These are phyloP conservation scores for Acidiella bohemica DNA, from an alignment of 495 filamentous ascomycete genomes.

Conservation along the genomic window DNA sequence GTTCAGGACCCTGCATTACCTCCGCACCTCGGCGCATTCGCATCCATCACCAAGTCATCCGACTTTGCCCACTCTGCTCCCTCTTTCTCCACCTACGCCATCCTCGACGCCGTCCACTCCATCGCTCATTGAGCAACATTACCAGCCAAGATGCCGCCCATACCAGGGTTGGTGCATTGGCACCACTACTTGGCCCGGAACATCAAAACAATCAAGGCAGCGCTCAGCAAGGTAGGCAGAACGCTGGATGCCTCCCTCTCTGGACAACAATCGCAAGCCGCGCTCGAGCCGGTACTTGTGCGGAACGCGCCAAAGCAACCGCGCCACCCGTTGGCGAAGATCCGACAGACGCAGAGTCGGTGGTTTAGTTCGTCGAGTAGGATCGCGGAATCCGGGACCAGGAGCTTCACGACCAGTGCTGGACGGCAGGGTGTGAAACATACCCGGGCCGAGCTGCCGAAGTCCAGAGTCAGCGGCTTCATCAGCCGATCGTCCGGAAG, in stretches of 20 bases:
- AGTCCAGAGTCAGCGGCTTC: constrained; percentile 50
- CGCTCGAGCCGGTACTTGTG: constrained; percentile 41
- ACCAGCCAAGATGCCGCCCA: constrained; percentile 16
- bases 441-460: constrained; percentile 48
- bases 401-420: constrained; percentile 49
- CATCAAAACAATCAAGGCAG: constrained; percentile 5
- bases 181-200: constrained; percentile 11
- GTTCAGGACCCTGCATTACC: too few species aligned
- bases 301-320: constrained; percentile 49
- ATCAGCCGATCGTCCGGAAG: constrained; percentile 54
- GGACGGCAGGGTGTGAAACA: constrained; percentile 32
- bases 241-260: constrained; percentile 28
- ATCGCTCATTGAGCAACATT: too few species aligned
- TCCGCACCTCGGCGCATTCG: too few species aligned
- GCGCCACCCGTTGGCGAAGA: constrained; percentile 53
- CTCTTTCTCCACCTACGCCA: too few species aligned
- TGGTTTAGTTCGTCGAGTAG: constrained; percentile 60
- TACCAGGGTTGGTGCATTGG: constrained; percentile 19
- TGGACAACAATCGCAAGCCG: constrained; percentile 36
- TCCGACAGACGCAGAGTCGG: constrained; percentile 51
- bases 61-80: too few species aligned
- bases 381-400: constrained; percentile 30
- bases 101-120: too few species aligned
- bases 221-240: constrained; percentile 20
- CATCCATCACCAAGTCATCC: too few species aligned